Conservation (phyloP, 1,284 basidiomycete species). For the Puccinia horiana region DNA sequence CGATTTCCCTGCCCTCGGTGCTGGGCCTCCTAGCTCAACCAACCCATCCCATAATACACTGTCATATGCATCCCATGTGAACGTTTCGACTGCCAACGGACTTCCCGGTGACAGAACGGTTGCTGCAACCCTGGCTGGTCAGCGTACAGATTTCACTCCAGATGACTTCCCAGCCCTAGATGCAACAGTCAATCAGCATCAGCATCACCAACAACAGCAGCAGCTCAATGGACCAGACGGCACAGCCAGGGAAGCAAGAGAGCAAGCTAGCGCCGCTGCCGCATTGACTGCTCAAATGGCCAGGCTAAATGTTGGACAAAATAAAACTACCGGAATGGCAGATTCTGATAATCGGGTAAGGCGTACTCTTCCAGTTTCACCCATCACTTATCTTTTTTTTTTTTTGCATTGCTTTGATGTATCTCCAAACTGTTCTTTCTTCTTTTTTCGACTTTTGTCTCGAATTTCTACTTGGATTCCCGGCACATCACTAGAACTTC, state of each 20-base stretch:
- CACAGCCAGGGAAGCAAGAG: constrained; percentile 33
- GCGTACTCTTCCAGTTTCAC: background rate
- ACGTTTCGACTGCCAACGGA: constrained; percentile 33
- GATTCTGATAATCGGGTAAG: constrained; percentile 45
- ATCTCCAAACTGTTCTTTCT: background rate
- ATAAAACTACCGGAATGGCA: constrained; percentile 19
- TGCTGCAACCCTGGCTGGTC: constrained; percentile 37
- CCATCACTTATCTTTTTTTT: background rate
- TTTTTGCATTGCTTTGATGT: background rate
- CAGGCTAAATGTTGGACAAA: constrained; percentile 37
- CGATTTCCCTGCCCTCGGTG: constrained; percentile 45
- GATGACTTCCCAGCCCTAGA: constrained; percentile 50
- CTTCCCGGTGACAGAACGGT: constrained; percentile 30
- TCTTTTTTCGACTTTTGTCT: background rate
- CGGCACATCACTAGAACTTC: constrained; percentile 15
- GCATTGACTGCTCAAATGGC: constrained; percentile 46
- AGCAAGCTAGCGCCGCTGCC: constrained; percentile 49
- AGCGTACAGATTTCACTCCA: constrained; percentile 47
- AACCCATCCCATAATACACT: constrained; percentile 39
- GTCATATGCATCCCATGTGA: constrained; percentile 49
- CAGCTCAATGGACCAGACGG: constrained; percentile 25
- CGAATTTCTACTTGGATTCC: background rate
- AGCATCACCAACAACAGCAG: constrained; percentile 37
- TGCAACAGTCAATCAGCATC: constrained; percentile 39
- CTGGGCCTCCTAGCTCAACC: constrained; percentile 30